Base-by-base conservation (phyloP, 441 rosid species). In the Arabidopsis lyrata region DNA sequence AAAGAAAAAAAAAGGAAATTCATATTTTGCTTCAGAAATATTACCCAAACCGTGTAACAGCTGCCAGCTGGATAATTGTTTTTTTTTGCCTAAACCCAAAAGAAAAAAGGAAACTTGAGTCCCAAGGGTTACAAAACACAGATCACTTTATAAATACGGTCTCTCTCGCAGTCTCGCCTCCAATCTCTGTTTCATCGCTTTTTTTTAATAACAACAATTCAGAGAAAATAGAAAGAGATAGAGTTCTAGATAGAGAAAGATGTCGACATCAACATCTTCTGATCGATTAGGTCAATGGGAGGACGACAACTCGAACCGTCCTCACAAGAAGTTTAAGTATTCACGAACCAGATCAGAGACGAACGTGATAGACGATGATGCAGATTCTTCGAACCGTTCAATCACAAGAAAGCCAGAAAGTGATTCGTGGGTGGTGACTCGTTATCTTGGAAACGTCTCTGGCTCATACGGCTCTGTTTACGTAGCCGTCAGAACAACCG, bases 381-480 rank as follows among this genome's bases (percentile, higher is more conserved):
- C 47, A 2, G 42, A 29, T 16, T 41, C 75, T 0, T 71, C 39
- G 60, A 36, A 4, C 39, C 22, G 10, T 32, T 56, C 52, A 34
- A 24, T n/a, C 48, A 5, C 2, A 22, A 24, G 5, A n/a, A 0
- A 2, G 6, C 75, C 61, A 29, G n/a, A 29, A 15, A 47, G 73
- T 13, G 36, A 39, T 4, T 5, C 2, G 0, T 74, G 74, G 78
- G 39, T n/a, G 1, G 54, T 50, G 34, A 41, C 56, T 44, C 16
- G 56, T 32, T 53, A 3, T 18, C 57, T 75, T 0, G 78, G 78
- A 5, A 32, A n/a, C 36, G 39, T 41, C 34, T 52, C 63, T 18
- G 48, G 50, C 34, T 52, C 63, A 5, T 36, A 67, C 57, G 39
- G 41, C 63, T 74, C 73, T 39, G 62, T 52, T 67, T 14, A 75